Base-by-base conservation (phyloP, 2,329 filamentous ascomycete species). In the Talaromyces pinophilus region DNA sequence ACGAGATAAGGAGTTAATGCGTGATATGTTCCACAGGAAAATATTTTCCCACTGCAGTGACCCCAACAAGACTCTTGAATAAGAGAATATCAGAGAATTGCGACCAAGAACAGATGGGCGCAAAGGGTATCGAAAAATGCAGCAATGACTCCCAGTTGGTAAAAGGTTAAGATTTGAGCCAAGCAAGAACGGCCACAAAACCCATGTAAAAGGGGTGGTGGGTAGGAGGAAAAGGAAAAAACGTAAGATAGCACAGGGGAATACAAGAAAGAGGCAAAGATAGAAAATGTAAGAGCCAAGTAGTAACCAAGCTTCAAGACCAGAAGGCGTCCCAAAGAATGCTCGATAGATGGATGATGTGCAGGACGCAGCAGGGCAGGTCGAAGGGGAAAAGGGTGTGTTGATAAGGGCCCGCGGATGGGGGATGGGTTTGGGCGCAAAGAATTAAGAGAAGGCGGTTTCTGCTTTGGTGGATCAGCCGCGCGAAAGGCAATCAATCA, bases 391-490 rank as follows among this genome's bases (percentile, higher is more conserved):
- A 46, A 60, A 33, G 55, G 22, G 55, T 25, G 38, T 17, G n/a
- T 60, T 60, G 57, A 60, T 46, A 60, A 60, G 57, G 57, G 40
- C 57, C 33, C 54, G 33, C 54, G 33, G 54, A 55, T 54, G 52
- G 42, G 42, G 42, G 17, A 48, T 52, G 33, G 52, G 17, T 57
- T 57, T 57, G 54, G 54, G 54, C 52, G 52, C 54, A 57, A 40
- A 33, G 54, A 57, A 22, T 25, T 57, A 57, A 57, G 11, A 33
- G 54, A 57, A 57, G 54, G 54, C 54, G 54, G 54, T 62, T 62
- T 62, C 48, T 62, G 42, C 46, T 35, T 1, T 42, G 33, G 62
- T 54, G 62, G 35, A 44, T 55, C 48, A 63, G 52, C 35, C 25
- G 62, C 62, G 52, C 33, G 50, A 63, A 42, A 55, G 22, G 44